Percentiles rank a stretch among this genome's conserved stretches.
Evolutionary conservation across 2,329 filamentous ascomycete genomes (phyloP).

Genomic region (Xylariaceae sp.): DNA sequence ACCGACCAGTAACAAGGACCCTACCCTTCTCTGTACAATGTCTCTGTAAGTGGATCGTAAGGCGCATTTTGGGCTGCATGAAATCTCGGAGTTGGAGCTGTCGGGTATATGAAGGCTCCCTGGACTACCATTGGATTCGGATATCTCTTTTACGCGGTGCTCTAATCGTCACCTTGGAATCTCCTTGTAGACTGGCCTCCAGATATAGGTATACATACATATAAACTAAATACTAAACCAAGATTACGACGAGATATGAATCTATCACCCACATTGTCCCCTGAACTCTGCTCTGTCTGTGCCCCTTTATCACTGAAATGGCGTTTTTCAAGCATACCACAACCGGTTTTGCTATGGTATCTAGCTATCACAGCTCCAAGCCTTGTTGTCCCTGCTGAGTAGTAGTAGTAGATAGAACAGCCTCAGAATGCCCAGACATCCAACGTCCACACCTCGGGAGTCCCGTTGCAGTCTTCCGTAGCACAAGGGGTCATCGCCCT

Average conservation of each 20-base stretch:
- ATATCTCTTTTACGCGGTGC: not conserved
- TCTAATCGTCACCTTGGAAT: not conserved
- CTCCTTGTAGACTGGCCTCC: not conserved
- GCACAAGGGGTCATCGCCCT: no score
- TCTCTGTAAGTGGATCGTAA: constrained; percentile 7
- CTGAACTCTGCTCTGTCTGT: not conserved
- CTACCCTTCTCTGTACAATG: not conserved
- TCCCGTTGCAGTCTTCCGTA: no score
- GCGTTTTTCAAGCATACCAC: no score
- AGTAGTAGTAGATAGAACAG: no score
- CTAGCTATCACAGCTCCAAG: no score
- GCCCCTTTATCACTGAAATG: no score
- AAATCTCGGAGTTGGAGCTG: constrained; percentile 10
- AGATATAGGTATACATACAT: not conserved
- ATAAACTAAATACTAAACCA: not conserved
- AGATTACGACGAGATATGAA: not conserved
- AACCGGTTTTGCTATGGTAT: no score
- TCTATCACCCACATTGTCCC: not conserved
- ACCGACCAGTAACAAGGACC: not conserved
- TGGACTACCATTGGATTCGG: not conserved
- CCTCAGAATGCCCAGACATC: no score
- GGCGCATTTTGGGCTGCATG: constrained; percentile 5
- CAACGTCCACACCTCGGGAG: no score
- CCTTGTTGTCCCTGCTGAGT: no score
- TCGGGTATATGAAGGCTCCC: not conserved